Percentiles rank a stretch among this genome's conserved stretches.
Evolutionary conservation across 139 green algal genomes (phyloP).

Genomic region (Limnomonas spitsbergensis): DNA sequence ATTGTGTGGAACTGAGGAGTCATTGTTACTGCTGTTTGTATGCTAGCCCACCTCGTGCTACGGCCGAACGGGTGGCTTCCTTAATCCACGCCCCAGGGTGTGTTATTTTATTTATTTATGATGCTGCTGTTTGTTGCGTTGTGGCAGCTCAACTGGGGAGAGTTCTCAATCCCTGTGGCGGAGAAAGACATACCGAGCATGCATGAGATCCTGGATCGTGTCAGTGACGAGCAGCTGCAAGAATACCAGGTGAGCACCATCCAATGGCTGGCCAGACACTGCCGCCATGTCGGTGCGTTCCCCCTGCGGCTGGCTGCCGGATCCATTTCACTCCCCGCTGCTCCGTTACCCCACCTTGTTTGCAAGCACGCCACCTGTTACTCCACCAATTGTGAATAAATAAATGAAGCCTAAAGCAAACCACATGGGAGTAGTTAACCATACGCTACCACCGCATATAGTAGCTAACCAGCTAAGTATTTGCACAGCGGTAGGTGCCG

Average conservation of each 20-base stretch:
- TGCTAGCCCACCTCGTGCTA: too few species aligned
- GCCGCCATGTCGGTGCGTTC: too few species aligned
- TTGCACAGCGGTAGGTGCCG: too few species aligned
- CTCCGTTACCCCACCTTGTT: too few species aligned
- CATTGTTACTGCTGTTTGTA: constrained; percentile 5
- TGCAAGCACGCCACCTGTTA: constrained; percentile 45
- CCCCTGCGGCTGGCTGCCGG: too few species aligned
- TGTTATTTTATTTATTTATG: too few species aligned
- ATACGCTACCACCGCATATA: constrained; percentile 66
- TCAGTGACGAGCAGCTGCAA: neutral
- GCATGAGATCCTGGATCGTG: constrained; percentile 17
- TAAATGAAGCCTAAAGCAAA: constrained; percentile 69
- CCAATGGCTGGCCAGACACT: too few species aligned
- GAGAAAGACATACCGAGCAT: constrained; percentile 24
- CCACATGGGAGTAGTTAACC: constrained; percentile 67
- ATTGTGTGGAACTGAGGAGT: constrained; percentile 28
- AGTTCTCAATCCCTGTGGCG: constrained; percentile 8
- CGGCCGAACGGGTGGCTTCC: too few species aligned
- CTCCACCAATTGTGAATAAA: constrained; percentile 66
- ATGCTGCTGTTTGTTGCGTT: too few species aligned
- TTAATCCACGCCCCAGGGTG: too few species aligned
- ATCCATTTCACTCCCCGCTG: too few species aligned
- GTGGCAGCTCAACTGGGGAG: neutral
- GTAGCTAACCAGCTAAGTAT: constrained; percentile 71
- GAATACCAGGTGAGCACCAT: constrained; percentile 27